These are phyloP conservation scores for Dactylellina sp. DNA, from an alignment of 2,329 filamentous ascomycete genomes.

Conservation along the genomic window DNA sequence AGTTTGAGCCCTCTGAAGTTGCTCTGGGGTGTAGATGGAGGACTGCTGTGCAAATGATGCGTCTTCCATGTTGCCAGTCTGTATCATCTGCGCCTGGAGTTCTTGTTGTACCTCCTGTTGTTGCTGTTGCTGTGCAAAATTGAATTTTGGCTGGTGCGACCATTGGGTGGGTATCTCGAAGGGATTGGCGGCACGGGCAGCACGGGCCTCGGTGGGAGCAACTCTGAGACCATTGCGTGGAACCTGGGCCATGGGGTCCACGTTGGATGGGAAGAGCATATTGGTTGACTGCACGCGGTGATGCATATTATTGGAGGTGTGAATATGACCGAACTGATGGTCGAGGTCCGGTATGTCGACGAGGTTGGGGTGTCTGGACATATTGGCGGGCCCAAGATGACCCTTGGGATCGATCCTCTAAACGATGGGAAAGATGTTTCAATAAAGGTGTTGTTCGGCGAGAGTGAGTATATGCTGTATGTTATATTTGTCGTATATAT, in stretches of 20 bases:
- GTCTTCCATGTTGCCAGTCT: neutral
- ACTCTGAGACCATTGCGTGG: constrained; percentile 44
- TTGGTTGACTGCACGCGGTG: constrained; percentile 54
- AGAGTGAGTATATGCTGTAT: no score
- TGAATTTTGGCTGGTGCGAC: neutral
- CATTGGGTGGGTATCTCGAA: constrained; percentile 10
- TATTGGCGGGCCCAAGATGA: neutral
- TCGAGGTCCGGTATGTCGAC: constrained; percentile 18
- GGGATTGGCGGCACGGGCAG: constrained; percentile 39
- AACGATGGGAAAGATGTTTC: neutral
- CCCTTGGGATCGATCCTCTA: neutral
- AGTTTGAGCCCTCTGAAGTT: constrained; percentile 25
- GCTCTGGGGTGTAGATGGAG: constrained; percentile 1
- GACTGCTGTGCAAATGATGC: constrained; percentile 14
- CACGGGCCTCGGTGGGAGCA: constrained; percentile 41
- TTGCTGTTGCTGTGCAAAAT: constrained; percentile 8
- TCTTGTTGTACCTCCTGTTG: constrained; percentile 17
- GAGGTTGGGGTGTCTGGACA: constrained; percentile 14
- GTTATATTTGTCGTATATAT: no score
- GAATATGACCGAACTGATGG: constrained; percentile 12
- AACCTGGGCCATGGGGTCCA: constrained; percentile 38
- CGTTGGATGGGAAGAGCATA: constrained; percentile 50
- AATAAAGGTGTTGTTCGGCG: no score
- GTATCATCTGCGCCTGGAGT: constrained; percentile 3
- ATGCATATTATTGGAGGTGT: constrained; percentile 21